phyloP scores from a whole-genome alignment of 441 rosid genomes.

The Caryocar brasiliense region DNA sequence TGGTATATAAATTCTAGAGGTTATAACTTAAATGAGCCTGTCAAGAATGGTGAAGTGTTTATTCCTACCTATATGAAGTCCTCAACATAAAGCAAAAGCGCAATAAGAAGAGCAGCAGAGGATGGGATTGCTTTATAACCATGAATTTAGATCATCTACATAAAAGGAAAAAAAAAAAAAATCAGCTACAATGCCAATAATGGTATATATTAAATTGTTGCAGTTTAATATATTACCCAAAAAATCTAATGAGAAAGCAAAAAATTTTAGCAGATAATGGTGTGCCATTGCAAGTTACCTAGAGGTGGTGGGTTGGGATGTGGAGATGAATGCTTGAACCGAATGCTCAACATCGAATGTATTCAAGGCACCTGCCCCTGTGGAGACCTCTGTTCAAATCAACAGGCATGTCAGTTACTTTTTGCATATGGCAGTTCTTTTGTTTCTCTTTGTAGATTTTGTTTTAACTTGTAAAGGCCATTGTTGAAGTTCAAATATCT shows the following conservation, averaged over 20 bases:
- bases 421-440: background rate
- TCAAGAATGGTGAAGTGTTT: too few relatives aligned
- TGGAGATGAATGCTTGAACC: constrained; percentile 90
- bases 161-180: too few relatives aligned
- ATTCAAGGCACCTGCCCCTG: constrained; percentile 89
- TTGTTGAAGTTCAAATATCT: constrained; percentile 13
- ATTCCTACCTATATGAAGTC: too few relatives aligned
- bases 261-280: constrained; percentile 64
- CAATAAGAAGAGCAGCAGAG: too few relatives aligned
- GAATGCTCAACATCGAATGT: constrained; percentile 94
- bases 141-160: too few relatives aligned
- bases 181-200: too few relatives aligned
- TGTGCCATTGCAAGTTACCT: constrained; percentile 76
- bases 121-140: too few relatives aligned
- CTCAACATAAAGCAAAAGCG: too few relatives aligned
- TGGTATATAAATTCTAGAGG: too few relatives aligned
- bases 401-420: constrained; percentile 47
- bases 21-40: too few relatives aligned
- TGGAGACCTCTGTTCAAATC: constrained; percentile 82
- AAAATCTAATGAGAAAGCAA: background rate
- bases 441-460: background rate
- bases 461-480: background rate
- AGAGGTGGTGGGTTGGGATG: constrained; percentile 60
- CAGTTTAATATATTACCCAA: too few relatives aligned
- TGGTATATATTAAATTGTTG: too few relatives aligned